Conservation (phyloP, 441 rosid genomes). For the Mallotus japonicus region DNA sequence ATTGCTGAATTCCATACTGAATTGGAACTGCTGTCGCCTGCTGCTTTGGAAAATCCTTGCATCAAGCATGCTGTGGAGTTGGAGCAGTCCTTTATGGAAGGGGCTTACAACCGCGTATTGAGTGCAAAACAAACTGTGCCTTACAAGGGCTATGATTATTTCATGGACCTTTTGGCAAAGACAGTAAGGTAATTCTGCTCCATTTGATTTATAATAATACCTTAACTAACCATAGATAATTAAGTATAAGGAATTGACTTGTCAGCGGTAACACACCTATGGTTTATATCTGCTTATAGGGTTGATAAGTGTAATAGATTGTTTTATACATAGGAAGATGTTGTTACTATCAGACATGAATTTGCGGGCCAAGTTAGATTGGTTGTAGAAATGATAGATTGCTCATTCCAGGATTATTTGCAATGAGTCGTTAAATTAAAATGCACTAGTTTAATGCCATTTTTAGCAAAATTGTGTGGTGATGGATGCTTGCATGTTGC, state of each 20-base stretch:
- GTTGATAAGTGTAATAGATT: neutral
- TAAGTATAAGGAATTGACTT: neutral
- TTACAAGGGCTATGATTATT: slow-evolving; percentile 76
- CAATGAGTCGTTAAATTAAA: neutral
- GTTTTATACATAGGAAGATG: neutral
- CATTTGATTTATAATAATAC: neutral
- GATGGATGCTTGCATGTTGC: neutral
- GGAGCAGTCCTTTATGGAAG: slow-evolving; percentile 99
- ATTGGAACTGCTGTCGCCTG: slow-evolving; percentile 73
- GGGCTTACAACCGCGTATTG: slow-evolving; percentile 90
- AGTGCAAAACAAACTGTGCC: slow-evolving; percentile 94
- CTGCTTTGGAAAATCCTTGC: slow-evolving; percentile 83
- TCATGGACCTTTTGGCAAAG: slow-evolving; percentile 97
- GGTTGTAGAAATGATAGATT: neutral
- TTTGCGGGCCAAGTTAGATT: neutral
- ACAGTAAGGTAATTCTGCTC: slow-evolving; percentile 70
- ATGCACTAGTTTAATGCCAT: neutral
- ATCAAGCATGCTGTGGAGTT: slow-evolving; percentile 94
- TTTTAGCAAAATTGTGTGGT: neutral
- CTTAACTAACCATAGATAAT: neutral
- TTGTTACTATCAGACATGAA: neutral
- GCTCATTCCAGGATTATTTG: neutral
- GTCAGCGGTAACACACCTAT: neutral
- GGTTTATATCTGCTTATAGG: neutral
- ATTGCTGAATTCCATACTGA: slow-evolving; percentile 98